Evolutionary conservation across 208 protist genomes (phyloP).

Genomic region (Trypanosoma melophagium): DNA sequence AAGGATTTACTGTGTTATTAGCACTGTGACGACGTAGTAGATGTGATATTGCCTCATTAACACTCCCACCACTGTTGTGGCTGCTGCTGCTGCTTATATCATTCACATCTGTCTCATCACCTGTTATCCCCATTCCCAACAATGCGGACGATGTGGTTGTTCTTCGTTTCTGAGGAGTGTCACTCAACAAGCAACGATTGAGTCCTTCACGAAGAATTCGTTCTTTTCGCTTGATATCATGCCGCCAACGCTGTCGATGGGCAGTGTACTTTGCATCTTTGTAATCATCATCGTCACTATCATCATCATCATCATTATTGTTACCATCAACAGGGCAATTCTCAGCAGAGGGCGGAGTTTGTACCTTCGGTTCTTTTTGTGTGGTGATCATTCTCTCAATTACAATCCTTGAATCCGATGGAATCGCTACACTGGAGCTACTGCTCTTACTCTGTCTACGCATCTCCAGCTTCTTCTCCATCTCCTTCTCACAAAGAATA

Average conservation of each 20-base stretch:
- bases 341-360: not conserved
- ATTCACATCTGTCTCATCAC: conserved; percentile 25
- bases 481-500: not conserved
- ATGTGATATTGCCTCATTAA: conserved; percentile 6
- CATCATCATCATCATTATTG: not conserved
- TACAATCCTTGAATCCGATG: conserved; percentile 13
- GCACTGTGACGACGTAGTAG: not conserved
- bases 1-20: not conserved
- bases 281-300: not conserved
- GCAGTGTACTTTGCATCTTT: not conserved
- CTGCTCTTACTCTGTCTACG: not conserved
- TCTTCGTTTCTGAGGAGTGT: not conserved
- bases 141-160: not conserved
- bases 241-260: conserved; percentile 11
- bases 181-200: conserved; percentile 15
- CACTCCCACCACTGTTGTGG: conserved; percentile 20
- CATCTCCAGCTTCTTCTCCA: not conserved
- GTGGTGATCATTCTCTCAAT: conserved; percentile 1
- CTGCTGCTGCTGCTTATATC: conserved; percentile 24
- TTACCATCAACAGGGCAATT: not conserved
- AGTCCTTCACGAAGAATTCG: conserved; percentile 23
- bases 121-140: not conserved
- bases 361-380: not conserved
- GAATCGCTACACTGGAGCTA: not conserved
- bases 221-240: conserved; percentile 18